Evolutionary conservation across 1,284 basidiomycete genomes (phyloP), one percentile per base, ranked within the genome.

Genomic region (Cerioporus squamosus): DNA sequence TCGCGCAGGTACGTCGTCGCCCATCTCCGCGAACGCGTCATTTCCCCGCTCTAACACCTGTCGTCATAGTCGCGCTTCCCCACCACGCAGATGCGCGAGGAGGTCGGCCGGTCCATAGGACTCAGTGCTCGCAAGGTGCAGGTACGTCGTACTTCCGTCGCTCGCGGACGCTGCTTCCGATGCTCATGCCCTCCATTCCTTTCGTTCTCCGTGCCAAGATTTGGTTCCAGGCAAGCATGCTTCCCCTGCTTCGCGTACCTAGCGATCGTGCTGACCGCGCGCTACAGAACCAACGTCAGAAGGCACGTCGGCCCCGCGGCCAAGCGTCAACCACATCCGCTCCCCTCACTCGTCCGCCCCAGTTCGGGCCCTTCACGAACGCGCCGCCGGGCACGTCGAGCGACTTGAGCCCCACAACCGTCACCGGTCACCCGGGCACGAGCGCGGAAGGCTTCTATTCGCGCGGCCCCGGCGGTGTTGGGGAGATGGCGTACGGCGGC

Each of bases 111-210:
- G 39, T 82, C 89, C 31, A 93, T 94, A 60, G 92, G 91, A 24
- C 77, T 94, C 66, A 93, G 90, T 70, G 91, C 91, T 49, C 84
- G 91, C 40, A 90, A 93, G 77, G 91, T 94, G 12, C 91, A 94
- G 85, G 91, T 91, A 66, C 68, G 88, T 78, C 23, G 18, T 39
- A 38, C 44, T 15, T 39, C 8, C 54, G 24, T 38, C 45, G 23
- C 20, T 36, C 22, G 17, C 31, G n/a, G 14, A 48, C 59, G 15
- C 55, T 39, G 38, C 38, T 18, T 53, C 45, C 56, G 60, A 60
- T 64, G 26, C 71, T 70, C 57, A 69, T 70, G 44, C 66, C 18
- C 18, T 57, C 39, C 44, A 22, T 43, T 66, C 20, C 20, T n/a
- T 14, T 56, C 38, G 42, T 38, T 20, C 17, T 23, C 2, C 23